Percentiles rank a stretch among this genome's conserved stretches.
phyloP scores from a whole-genome alignment of 225 moss, liverwort and hornwort genomes.

The Bryum argenteum region DNA sequence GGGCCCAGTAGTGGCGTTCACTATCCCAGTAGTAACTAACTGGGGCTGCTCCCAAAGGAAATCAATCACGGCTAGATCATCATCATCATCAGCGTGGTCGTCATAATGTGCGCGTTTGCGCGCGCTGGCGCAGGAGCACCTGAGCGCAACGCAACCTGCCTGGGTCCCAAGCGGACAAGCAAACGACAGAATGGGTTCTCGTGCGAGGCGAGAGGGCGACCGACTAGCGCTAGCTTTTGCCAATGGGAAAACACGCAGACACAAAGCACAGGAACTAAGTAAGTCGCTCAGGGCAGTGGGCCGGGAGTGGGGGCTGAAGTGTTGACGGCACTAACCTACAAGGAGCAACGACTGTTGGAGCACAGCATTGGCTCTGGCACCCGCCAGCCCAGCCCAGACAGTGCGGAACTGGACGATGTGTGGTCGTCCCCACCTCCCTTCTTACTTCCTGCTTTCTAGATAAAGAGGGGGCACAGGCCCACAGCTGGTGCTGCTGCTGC shows the following conservation, averaged over 20 bases:
- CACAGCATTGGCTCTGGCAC: conserved; percentile 33
- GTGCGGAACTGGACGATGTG: conserved; percentile 21
- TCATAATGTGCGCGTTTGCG: neutral
- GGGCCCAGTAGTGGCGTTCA: conserved; percentile 24
- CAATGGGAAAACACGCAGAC: too few relatives aligned
- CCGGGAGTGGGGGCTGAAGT: neutral
- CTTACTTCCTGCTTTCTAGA: conserved; percentile 28
- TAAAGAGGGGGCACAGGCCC: neutral
- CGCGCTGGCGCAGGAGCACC: too few relatives aligned
- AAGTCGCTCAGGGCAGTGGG: neutral
- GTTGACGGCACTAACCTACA: conserved; percentile 33
- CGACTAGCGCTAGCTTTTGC: too few relatives aligned
- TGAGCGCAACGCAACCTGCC: too few relatives aligned
- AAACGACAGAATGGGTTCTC: conserved; percentile 22
- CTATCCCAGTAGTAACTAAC: conserved; percentile 26
- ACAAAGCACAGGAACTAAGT: too few relatives aligned
- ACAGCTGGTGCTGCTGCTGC: conserved; percentile 2
- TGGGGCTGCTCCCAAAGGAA: conserved; percentile 2
- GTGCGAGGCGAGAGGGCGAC: too few relatives aligned
- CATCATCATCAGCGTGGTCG: conserved; percentile 10
- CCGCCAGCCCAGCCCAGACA: conserved; percentile 24
- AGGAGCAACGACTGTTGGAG: conserved; percentile 14
- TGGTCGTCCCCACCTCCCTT: conserved; percentile 33
- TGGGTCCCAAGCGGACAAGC: conserved; percentile 23
- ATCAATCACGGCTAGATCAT: conserved; percentile 30